Evolutionary conservation across 495 filamentous ascomycete genomes (phyloP).

Genomic region (Xylaria grammica): DNA sequence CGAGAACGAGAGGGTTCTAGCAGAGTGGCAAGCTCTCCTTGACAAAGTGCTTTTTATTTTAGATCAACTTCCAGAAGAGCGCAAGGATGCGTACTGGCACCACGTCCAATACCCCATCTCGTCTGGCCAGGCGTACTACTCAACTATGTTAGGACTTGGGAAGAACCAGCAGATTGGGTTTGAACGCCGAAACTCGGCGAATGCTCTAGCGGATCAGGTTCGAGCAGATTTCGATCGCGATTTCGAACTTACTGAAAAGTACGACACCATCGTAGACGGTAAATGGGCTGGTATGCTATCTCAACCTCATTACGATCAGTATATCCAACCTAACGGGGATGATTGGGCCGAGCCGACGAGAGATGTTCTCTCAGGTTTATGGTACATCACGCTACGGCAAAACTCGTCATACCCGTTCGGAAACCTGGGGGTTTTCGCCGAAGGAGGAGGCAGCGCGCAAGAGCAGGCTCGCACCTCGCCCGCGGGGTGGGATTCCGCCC

Average conservation of each 20-base stretch:
- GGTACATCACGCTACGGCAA: constrained; percentile 49
- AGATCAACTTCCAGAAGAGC: constrained; percentile 42
- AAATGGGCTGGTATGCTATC: constrained; percentile 70
- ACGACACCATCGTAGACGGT: constrained; percentile 60
- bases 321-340: constrained; percentile 33
- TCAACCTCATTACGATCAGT: constrained; percentile 43
- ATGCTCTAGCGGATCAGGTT: constrained; percentile 55
- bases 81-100: constrained; percentile 63
- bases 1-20: constrained; percentile 63
- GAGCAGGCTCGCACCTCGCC: constrained; percentile 62
- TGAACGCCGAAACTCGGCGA: constrained; percentile 65
- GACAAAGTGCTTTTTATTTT: constrained; percentile 55
- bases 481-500: constrained; percentile 31
- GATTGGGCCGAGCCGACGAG: constrained; percentile 62
- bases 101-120: constrained; percentile 65
- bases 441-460: constrained; percentile 56
- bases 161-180: constrained; percentile 23
- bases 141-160: constrained; percentile 9
- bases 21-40: constrained; percentile 58
- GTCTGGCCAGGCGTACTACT: constrained; percentile 47
- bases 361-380: constrained; percentile 56
- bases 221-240: constrained; percentile 60
- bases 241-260: constrained; percentile 58
- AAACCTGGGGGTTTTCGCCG: constrained; percentile 63
- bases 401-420: constrained; percentile 57